Evolutionary conservation across 768 basidiomycete species (phyloP), one percentile per base, ranked within the genome.

Genomic region (Leccinum aurantiacum): DNA sequence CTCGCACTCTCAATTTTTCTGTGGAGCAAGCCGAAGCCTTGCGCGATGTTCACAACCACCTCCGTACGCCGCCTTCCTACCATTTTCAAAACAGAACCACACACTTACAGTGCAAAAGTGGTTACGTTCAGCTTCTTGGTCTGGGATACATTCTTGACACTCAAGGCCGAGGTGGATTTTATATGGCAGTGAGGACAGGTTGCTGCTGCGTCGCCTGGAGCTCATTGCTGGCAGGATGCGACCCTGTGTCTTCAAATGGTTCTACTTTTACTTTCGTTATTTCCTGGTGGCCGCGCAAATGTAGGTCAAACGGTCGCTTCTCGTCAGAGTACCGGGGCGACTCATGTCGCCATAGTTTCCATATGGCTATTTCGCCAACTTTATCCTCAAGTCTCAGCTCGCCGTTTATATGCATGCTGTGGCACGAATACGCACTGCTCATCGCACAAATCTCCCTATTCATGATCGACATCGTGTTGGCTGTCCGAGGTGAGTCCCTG

Each of bases 101-200:
- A 41, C 15, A 25, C 33, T 66, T 14, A 61, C 25, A 24, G 11
- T 19, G 4, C 11, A 1, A 56, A 59, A 67, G 76, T 69, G 27
- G 69, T 72, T 1, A 66, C 69, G 2, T 49, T 70, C 27, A 50
- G 58, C 11, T 60, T 77, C 31, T 53, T 68, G 52, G 55, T 74
- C 9, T 74, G 69, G 61, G 76, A 77, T 25, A 54, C 64, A 14
- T 17, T 76, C 5, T 54, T 70, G 38, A 70, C 71, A 3, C 60
- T 69, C 35, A 62, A 62, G 31, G 65, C 57, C 13, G 75, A 74
- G 53, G 60, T 67, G 1, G 68, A 68, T 41, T 63, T 68, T 22
- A 54, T 77, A 27, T 77, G 75, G 74, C 64, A 60, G 76, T 77
- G 55, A 65, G 52, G 6, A 29, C 15, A 3, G 11, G 9, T 15